phyloP scores from a whole-genome alignment of 768 basidiomycete genomes.

The Termitomyces sp. region DNA sequence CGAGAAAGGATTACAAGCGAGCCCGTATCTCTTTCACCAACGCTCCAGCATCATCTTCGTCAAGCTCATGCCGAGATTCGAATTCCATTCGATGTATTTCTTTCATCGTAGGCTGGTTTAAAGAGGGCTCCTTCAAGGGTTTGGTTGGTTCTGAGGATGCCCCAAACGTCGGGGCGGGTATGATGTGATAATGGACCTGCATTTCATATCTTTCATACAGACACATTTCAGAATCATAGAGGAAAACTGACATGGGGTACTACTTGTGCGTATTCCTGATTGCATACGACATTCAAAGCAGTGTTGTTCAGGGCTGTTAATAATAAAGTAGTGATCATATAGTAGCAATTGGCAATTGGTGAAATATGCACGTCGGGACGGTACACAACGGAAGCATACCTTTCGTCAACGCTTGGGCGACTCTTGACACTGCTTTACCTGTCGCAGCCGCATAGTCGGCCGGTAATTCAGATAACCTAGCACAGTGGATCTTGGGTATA shows the following conservation, averaged over 20 bases:
- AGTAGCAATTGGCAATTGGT: constrained; percentile 5
- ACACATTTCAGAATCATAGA: neutral
- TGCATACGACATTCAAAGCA: constrained; percentile 72
- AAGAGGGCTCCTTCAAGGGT: constrained; percentile 2
- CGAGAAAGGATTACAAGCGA: constrained; percentile 25
- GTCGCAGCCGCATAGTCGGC: constrained; percentile 53
- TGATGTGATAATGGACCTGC: constrained; percentile 75
- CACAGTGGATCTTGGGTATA: constrained; percentile 62
- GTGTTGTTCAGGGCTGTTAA: constrained; percentile 56
- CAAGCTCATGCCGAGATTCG: constrained; percentile 54
- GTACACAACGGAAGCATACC: constrained; percentile 30
- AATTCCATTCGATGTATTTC: constrained; percentile 64
- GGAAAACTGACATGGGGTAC: constrained; percentile 61
- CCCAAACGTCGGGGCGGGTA: constrained; percentile 59
- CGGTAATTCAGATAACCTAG: constrained; percentile 64
- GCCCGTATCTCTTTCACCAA: constrained; percentile 45
- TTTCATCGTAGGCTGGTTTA: constrained; percentile 32
- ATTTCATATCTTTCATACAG: neutral
- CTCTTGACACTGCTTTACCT: constrained; percentile 56
- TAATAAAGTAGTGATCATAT: neutral
- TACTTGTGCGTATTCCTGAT: constrained; percentile 79
- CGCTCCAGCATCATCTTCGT: constrained; percentile 49
- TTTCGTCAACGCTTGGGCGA: constrained; percentile 59
- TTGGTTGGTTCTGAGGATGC: constrained; percentile 10
- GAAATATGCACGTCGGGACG: neutral